phyloP scores from a whole-genome alignment of 2,329 filamentous ascomycete genomes.

The Niveomyces coronatus region DNA sequence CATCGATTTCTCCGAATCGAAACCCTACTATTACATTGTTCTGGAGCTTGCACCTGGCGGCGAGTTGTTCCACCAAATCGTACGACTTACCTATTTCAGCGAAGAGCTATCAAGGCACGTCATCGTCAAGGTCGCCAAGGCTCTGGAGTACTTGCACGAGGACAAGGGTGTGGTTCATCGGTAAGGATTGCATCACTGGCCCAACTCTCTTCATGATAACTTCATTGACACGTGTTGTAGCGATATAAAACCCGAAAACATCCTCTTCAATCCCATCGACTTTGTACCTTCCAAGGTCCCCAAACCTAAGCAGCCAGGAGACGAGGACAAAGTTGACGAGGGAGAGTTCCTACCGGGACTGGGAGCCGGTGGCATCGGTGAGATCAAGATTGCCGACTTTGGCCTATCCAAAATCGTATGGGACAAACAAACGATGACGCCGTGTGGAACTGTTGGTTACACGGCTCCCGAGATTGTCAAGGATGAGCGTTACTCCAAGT shows the following conservation, averaged over 20 bases:
- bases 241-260: conserved; percentile 97
- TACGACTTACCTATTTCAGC: conserved; percentile 95
- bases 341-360: conserved; percentile 79
- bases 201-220: conserved; percentile 7
- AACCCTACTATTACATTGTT: conserved; percentile 95
- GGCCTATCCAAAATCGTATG: conserved; percentile 96
- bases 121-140: conserved; percentile 89
- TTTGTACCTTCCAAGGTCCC: conserved; percentile 71
- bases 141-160: conserved; percentile 87
- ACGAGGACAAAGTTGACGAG: conserved; percentile 96
- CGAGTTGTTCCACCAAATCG: conserved; percentile 97
- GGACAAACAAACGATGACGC: conserved; percentile 97
- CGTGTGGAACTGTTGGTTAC: conserved; percentile 97
- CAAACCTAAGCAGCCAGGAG: conserved; percentile 72
- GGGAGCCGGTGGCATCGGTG: conserved; percentile 82
- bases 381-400: conserved; percentile 97
- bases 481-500: conserved; percentile 97
- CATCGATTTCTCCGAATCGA: conserved; percentile 85
- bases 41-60: conserved; percentile 91
- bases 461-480: conserved; percentile 98
- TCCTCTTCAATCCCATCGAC: conserved; percentile 81
- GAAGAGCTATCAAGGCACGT: conserved; percentile 91
- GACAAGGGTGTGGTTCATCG: conserved; percentile 93
- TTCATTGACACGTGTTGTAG: conserved; percentile 32
- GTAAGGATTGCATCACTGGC: conserved; percentile 43